A percentile compares a stretch with the other conserved stretches of the same genome.
These are phyloP conservation scores for Eucalyptus sp. DNA, from an alignment of 345 rosid species.

Conservation along the genomic window DNA sequence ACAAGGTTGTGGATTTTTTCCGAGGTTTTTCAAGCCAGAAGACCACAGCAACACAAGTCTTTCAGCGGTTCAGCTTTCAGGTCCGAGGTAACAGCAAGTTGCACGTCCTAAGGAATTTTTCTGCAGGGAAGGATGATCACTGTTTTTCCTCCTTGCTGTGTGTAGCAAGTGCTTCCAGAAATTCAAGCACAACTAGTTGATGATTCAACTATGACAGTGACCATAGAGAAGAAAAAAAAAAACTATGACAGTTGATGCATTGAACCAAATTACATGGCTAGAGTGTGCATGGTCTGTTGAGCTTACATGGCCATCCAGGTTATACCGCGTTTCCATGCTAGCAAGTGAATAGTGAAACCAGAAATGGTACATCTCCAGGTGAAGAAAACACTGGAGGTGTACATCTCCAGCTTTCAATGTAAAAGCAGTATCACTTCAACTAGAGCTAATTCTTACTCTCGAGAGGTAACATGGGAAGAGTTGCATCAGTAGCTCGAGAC, in stretches of 20 bases:
- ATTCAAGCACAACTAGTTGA: background rate
- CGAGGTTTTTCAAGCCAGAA: constrained; percentile 46
- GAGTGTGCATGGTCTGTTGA: background rate
- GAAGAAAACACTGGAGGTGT: background rate
- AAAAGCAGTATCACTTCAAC: background rate
- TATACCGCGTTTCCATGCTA: background rate
- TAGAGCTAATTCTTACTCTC: background rate
- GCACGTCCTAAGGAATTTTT: background rate
- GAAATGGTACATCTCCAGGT: background rate
- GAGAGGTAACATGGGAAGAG: background rate
- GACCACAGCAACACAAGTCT: constrained; percentile 48
- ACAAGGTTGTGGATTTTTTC: constrained; percentile 36
- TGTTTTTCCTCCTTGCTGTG: background rate
- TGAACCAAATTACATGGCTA: background rate
- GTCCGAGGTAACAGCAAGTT: constrained; percentile 58
- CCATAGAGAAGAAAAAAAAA: no score
- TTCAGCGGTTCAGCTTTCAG: constrained; percentile 74
- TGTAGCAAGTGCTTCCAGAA: background rate
- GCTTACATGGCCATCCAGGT: background rate
- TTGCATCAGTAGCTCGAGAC: background rate
- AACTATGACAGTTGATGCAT: background rate
- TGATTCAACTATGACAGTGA: background rate
- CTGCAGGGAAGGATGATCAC: background rate
- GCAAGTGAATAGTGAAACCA: background rate
- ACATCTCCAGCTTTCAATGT: background rate